Base-by-base conservation (phyloP, 441 rosid species). In the Croton setiger region DNA sequence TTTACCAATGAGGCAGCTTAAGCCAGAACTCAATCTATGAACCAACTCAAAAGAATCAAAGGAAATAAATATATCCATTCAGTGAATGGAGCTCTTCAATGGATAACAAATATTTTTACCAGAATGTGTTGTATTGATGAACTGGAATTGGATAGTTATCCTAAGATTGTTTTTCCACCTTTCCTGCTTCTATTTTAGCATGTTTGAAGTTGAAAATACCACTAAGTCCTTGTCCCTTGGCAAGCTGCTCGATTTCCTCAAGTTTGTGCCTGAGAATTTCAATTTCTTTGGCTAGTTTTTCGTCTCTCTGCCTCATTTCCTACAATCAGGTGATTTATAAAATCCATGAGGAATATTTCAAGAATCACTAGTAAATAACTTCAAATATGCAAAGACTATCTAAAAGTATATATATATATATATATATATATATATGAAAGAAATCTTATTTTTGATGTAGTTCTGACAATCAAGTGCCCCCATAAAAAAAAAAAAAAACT, bases 231-330 rank as follows among this genome's bases (percentile, higher is more conserved):
- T 78, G 84, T 60, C 77, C 73, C 64, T 62, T 85, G 7, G 96
- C 88, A 41, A 87, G 94, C 74, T 83, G 82, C 84, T 90, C 98
- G 37, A 94, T 71, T 79, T 92, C 94, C 58, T 71, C 81, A 71
- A 93, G 79, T 71, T 88, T 88, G 21, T 78, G 78, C 60, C 63
- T 78, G 33, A 94, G 86, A 66, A 74, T 79, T 33, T 84, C 82
- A 37, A 92, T 69, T 83, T 86, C 85, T 77, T 69, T 80, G 63
- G 79, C 82, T 41, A 88, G 69, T 44, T 65, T 77, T 60, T 90
- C 93, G 51, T 90, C 92, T 78, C 84, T 86, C 73, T 75, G 59
- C 77, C 82, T 82, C 71, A 88, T 71, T 69, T 76, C 94, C 95
- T 87, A 64, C 72, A 74, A 52, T 1, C 56, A 63, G 13, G 58